These are phyloP conservation scores for Capsicum baccatum DNA, from an alignment of 257 asterid species.

Conservation along the genomic window DNA sequence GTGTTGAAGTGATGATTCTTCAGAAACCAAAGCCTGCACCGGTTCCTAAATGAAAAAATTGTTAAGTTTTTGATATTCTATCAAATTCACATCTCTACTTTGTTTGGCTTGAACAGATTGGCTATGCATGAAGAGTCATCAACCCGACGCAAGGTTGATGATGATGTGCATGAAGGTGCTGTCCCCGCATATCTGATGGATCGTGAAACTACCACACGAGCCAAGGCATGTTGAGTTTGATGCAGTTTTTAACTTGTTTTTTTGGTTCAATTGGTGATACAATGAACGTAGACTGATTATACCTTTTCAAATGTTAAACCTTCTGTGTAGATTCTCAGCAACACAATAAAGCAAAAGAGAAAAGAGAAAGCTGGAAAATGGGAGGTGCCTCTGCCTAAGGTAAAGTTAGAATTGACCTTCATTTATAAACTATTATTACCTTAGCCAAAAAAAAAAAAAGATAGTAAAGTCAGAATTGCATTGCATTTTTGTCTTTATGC, in stretches of 20 bases:
- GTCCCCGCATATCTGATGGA: constrained; percentile 95
- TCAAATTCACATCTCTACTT: background rate
- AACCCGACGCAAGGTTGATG: constrained; percentile 84
- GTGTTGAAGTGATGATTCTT: constrained; percentile 17
- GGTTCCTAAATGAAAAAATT: background rate
- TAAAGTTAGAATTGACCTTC: constrained; percentile 30
- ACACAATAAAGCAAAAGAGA: constrained; percentile 92
- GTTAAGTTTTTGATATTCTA: background rate
- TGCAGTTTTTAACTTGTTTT: background rate
- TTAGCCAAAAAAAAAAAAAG: background rate
- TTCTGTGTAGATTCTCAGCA: constrained; percentile 76
- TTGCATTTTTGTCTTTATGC: background rate
- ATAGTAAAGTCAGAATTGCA: background rate
- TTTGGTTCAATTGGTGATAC: constrained; percentile 4
- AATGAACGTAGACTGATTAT: background rate
- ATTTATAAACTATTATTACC: background rate
- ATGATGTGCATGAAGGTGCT: constrained; percentile 86
- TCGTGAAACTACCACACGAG: constrained; percentile 91
- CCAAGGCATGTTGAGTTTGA: constrained; percentile 58
- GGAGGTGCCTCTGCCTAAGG: constrained; percentile 99
- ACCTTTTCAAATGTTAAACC: constrained; percentile 21
- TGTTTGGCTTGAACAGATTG: constrained; percentile 52
- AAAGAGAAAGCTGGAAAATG: constrained; percentile 98
- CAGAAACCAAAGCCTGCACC: background rate
- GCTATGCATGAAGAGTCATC: constrained; percentile 91